Conservation (phyloP, 768 basidiomycete species). For the Chalciporus sphaerocephalus region DNA sequence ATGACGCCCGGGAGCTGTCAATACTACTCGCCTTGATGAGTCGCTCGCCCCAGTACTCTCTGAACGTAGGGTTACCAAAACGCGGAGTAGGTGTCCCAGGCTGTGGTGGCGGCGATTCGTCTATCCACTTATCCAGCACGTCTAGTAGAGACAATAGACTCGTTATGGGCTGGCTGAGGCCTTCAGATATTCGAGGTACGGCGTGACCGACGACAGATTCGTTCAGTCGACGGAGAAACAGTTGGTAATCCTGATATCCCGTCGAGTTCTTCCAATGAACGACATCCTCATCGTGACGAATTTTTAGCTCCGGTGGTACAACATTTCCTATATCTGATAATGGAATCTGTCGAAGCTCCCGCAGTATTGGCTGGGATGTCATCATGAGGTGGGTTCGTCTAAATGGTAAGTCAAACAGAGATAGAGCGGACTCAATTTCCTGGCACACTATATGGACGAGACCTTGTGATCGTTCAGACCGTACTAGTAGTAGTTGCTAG, state of each 20-base stretch:
- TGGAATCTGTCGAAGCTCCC: slow-evolving; percentile 31
- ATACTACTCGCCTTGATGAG: slow-evolving; percentile 60
- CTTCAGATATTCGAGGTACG: slow-evolving; percentile 38
- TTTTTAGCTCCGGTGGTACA: slow-evolving; percentile 46
- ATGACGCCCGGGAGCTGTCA: not conserved
- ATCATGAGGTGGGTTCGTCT: slow-evolving; percentile 5
- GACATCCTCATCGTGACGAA: slow-evolving; percentile 71
- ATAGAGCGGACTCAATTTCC: not conserved
- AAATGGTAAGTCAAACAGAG: not conserved
- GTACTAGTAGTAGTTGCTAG: not conserved
- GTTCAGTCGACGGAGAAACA: slow-evolving; percentile 73
- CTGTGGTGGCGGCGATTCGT: slow-evolving; percentile 69
- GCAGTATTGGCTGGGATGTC: slow-evolving; percentile 16
- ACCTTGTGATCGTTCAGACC: not conserved
- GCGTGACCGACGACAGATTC: slow-evolving; percentile 68
- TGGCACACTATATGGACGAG: not conserved
- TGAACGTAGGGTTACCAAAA: slow-evolving; percentile 89
- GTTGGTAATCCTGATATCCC: slow-evolving; percentile 68
- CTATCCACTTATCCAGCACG: slow-evolving; percentile 67
- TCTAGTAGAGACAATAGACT: slow-evolving; percentile 55
- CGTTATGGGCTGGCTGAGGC: slow-evolving; percentile 37
- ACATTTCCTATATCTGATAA: slow-evolving; percentile 17
- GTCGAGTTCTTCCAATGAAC: slow-evolving; percentile 63
- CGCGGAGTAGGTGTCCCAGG: slow-evolving; percentile 57
- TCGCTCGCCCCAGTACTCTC: slow-evolving; percentile 69